phyloP scores from a whole-genome alignment of 257 asterid genomes.

The Solanum stenotomum region DNA sequence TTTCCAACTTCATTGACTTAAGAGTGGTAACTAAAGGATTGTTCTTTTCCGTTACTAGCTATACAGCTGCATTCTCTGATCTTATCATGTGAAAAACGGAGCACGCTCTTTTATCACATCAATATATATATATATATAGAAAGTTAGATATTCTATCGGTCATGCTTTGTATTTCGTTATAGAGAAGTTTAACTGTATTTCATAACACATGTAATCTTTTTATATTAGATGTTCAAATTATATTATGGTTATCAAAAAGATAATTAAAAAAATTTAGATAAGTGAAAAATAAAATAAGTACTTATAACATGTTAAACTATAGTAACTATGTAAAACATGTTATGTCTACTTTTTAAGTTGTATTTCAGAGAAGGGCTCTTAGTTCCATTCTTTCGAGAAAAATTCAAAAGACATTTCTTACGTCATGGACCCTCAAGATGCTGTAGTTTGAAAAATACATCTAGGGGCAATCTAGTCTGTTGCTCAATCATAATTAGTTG shows the following conservation, averaged over 20 bases:
- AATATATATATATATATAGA: background rate
- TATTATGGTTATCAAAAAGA: background rate
- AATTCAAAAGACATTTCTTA: background rate
- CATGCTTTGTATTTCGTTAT: background rate
- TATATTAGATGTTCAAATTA: background rate
- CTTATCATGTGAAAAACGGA: background rate
- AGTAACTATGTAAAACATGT: background rate
- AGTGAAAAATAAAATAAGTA: background rate
- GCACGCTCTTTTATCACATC: background rate
- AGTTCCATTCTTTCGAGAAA: background rate
- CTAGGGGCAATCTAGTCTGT: background rate
- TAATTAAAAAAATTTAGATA: background rate
- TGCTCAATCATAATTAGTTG: background rate
- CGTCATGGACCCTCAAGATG: background rate
- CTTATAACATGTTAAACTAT: background rate
- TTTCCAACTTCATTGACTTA: conserved; percentile 31
- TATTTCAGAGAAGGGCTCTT: background rate
- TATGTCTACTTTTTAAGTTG: background rate
- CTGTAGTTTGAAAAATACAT: background rate
- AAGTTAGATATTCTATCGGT: background rate
- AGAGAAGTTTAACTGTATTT: background rate
- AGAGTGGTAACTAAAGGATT: conserved; percentile 2
- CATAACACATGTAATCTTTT: background rate
- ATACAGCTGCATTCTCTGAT: background rate
- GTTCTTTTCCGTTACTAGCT: background rate